phyloP scores from a whole-genome alignment of 441 rosid species.

The Euphorbia celastroides region DNA sequence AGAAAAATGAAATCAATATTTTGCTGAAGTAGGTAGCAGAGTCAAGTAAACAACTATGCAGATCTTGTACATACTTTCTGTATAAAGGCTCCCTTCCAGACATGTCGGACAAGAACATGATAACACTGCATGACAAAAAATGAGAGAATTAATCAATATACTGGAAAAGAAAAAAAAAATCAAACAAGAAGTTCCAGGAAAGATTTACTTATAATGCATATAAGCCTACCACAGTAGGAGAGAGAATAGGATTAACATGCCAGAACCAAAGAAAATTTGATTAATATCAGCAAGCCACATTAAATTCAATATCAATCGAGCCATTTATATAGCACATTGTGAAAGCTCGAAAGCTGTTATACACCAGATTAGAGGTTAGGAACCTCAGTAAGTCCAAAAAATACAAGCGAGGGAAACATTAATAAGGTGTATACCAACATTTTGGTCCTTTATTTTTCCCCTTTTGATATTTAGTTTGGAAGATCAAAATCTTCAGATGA shows the following conservation, averaged over 20 bases:
- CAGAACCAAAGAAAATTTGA: not conserved
- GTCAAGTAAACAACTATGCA: conserved; percentile 14
- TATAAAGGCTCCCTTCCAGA: conserved; percentile 85
- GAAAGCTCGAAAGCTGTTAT: not conserved
- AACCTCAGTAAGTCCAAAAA: not conserved
- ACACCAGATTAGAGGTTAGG: not conserved
- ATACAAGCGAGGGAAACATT: not conserved
- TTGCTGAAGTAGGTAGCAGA: conserved; percentile 2
- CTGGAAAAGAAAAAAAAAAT: not conserved
- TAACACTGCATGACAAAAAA: conserved; percentile 58
- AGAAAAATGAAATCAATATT: conserved; percentile 23
- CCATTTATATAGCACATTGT: not conserved
- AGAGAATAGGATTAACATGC: not conserved
- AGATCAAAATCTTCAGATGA: not conserved
- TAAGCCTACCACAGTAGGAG: not conserved
- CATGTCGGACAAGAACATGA: conserved; percentile 92
- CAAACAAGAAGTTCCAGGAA: not conserved
- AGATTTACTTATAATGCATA: not conserved
- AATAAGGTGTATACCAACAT: not conserved
- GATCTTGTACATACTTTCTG: conserved; percentile 63
- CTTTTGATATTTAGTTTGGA: not conserved
- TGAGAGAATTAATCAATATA: conserved; percentile 27
- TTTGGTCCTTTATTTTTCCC: not conserved
- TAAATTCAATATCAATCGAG: not conserved
- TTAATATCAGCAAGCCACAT: not conserved